Evolutionary conservation across 805 yeast genomes (phyloP).

Genomic region (Ogataea degrootiae): DNA sequence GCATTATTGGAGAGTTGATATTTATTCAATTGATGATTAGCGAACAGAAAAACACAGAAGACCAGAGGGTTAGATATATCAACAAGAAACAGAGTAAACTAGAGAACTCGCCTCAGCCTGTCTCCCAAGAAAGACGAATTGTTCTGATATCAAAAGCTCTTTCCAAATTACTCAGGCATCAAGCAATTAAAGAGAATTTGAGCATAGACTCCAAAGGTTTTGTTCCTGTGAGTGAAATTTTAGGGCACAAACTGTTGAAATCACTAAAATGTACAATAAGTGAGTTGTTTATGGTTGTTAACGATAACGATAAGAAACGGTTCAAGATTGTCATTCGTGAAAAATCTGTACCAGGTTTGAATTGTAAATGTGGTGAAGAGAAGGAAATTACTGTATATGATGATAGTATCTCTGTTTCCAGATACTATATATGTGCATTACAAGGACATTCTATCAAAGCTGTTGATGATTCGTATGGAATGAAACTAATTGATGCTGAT

Average conservation of each 20-base stretch:
- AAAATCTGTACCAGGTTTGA: neutral
- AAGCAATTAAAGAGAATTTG: slow-evolving; percentile 66
- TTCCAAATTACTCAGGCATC: slow-evolving; percentile 79
- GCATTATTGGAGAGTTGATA: too few species aligned
- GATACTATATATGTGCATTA: slow-evolving; percentile 66
- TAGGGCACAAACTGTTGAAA: slow-evolving; percentile 55
- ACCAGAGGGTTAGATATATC: too few species aligned
- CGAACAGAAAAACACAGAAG: too few species aligned
- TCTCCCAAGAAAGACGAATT: neutral
- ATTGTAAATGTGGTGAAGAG: slow-evolving; percentile 14
- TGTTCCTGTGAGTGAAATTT: slow-evolving; percentile 47
- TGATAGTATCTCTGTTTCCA: slow-evolving; percentile 14
- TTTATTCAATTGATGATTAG: too few species aligned
- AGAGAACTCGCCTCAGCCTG: too few species aligned
- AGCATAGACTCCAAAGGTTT: slow-evolving; percentile 66
- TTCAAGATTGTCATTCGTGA: slow-evolving; percentile 41
- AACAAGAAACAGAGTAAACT: too few species aligned
- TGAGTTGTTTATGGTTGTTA: slow-evolving; percentile 60
- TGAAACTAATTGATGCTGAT: slow-evolving; percentile 12
- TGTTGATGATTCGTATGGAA: slow-evolving; percentile 35
- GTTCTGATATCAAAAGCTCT: slow-evolving; percentile 63
- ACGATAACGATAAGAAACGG: slow-evolving; percentile 63
- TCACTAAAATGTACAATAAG: slow-evolving; percentile 47
- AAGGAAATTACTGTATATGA: slow-evolving; percentile 3
- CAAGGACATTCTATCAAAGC: slow-evolving; percentile 80